Conservation (phyloP, 257 asterid genomes). For the Solanum pimpinellifolium region DNA sequence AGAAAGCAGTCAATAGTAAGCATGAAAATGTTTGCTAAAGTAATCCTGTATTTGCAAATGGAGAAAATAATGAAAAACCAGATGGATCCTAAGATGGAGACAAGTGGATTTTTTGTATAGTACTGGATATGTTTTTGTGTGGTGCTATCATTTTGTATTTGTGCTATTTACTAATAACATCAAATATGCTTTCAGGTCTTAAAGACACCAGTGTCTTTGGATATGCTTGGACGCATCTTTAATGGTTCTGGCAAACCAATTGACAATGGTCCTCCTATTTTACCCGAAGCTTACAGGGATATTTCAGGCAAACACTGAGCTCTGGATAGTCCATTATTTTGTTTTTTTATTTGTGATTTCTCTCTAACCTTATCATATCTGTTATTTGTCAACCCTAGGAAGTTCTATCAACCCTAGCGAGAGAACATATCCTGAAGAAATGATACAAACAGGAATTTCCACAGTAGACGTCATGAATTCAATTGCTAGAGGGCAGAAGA, state of each 20-base stretch:
- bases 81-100: neutral
- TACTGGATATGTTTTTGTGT: neutral
- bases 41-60: neutral
- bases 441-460: slow-evolving; percentile 97
- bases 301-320: slow-evolving; percentile 65
- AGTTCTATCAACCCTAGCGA: slow-evolving; percentile 99
- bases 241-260: slow-evolving; percentile 68
- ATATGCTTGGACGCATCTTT: slow-evolving; percentile 47
- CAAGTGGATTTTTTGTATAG: neutral
- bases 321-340: neutral
- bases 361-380: neutral
- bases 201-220: slow-evolving; percentile 40
- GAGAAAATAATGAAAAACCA: neutral
- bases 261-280: slow-evolving; percentile 96
- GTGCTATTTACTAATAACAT: neutral
- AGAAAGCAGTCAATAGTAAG: neutral
- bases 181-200: slow-evolving; percentile 18
- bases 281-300: slow-evolving; percentile 98
- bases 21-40: neutral
- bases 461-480: slow-evolving; percentile 98
- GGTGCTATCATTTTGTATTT: neutral
- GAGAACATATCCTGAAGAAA: slow-evolving; percentile 97
- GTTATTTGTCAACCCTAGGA: slow-evolving; percentile 33
- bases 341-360: neutral
- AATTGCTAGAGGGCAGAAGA: slow-evolving; percentile 96